Conservation (phyloP, 805 yeast species). For the Zygoascus bituminiphila region DNA sequence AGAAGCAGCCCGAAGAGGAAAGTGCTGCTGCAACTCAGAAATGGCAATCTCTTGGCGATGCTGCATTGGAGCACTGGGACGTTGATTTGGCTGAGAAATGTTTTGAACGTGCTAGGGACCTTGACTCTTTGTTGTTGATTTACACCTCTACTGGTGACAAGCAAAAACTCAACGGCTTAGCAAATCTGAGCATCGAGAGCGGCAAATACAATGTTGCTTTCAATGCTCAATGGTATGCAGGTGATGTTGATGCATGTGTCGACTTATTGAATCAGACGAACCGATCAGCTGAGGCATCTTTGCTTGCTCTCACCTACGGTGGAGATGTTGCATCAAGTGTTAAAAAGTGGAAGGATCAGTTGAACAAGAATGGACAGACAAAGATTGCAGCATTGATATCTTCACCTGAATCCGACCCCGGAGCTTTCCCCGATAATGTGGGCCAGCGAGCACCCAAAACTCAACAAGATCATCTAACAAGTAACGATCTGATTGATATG, state of each 20-base stretch:
- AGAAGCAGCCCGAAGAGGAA: conserved; percentile 43
- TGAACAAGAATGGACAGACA: conserved; percentile 43
- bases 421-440: conserved; percentile 28
- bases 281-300: conserved; percentile 75
- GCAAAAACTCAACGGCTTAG: conserved; percentile 52
- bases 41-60: conserved; percentile 91
- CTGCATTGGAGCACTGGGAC: conserved; percentile 71
- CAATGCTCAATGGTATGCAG: conserved; percentile 82
- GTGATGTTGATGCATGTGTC: conserved; percentile 57
- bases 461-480: conserved; percentile 12
- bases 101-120: conserved; percentile 70
- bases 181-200: conserved; percentile 52
- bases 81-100: conserved; percentile 72
- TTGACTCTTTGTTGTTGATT: conserved; percentile 70
- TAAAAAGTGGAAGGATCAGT: conserved; percentile 57
- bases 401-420: conserved; percentile 33
- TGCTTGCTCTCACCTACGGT: conserved; percentile 68
- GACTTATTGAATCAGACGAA: conserved; percentile 58
- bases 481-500: conserved; percentile 35
- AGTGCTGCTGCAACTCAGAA: conserved; percentile 58
- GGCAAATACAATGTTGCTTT: conserved; percentile 89
- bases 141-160: conserved; percentile 74
- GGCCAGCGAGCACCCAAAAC: conserved; percentile 19
- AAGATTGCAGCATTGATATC: conserved; percentile 56
- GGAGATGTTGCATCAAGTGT: conserved; percentile 42